These are phyloP conservation scores for Oryza longistaminata DNA, from an alignment of 176 grass and related monocot genomes.

Conservation along the genomic window DNA sequence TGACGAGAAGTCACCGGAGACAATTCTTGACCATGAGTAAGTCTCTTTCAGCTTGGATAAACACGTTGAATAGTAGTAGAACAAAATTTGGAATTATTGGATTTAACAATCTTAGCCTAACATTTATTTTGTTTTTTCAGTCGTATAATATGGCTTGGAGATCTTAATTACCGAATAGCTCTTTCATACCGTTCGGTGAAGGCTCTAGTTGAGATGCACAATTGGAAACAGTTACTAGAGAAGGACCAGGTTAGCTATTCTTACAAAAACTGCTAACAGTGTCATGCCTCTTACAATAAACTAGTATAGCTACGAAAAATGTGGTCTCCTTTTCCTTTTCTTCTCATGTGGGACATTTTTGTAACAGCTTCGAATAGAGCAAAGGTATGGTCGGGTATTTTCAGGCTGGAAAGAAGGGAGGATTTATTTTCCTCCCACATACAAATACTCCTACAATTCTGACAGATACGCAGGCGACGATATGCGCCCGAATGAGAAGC, in stretches of 20 bases:
- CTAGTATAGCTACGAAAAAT: background rate
- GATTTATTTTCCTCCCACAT: slow-evolving; percentile 95
- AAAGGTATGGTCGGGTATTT: slow-evolving; percentile 84
- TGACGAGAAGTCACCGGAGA: slow-evolving; percentile 70
- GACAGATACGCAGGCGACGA: slow-evolving; percentile 87
- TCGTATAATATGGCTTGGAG: slow-evolving; percentile 95
- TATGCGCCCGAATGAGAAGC: slow-evolving; percentile 79
- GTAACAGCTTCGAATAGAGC: slow-evolving; percentile 88
- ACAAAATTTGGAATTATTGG: background rate
- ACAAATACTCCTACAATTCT: slow-evolving; percentile 95
- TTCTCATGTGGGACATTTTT: slow-evolving; percentile 25
- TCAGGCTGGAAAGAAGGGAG: slow-evolving; percentile 92
- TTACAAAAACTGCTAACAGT: background rate
- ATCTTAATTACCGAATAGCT: slow-evolving; percentile 94
- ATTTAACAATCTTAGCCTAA: background rate
- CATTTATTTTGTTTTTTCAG: slow-evolving; percentile 48
- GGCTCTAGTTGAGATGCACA: slow-evolving; percentile 94
- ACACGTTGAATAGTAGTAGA: background rate
- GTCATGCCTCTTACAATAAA: background rate
- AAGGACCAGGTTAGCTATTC: slow-evolving; percentile 77
- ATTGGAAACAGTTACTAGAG: slow-evolving; percentile 82
- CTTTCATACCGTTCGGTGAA: slow-evolving; percentile 92
- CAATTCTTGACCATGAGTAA: slow-evolving; percentile 90
- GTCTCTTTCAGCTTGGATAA: slow-evolving; percentile 10
- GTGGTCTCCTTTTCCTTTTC: background rate